phyloP scores from a whole-genome alignment of 176 grass and related monocot species.

The Poa pratensis region DNA sequence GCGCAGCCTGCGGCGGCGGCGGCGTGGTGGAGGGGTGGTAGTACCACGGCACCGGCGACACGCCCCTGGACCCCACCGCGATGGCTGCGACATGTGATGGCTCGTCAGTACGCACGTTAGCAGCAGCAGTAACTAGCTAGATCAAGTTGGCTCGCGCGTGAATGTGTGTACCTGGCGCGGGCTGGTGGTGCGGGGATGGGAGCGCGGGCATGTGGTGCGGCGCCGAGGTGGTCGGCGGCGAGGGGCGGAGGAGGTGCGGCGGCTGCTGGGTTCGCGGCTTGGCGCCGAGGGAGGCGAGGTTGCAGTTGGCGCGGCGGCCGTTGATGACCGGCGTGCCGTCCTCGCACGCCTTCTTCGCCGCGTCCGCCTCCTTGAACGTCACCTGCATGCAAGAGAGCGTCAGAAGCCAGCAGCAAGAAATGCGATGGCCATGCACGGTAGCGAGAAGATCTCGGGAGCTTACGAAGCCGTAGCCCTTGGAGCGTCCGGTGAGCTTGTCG shows the following conservation, averaged over 20 bases:
- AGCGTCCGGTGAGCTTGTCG: constrained; percentile 97
- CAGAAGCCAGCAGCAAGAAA: not conserved
- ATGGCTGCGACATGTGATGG: constrained; percentile 60
- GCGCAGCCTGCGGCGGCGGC: constrained; percentile 48
- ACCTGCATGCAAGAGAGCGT: constrained; percentile 48
- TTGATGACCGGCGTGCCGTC: constrained; percentile 86
- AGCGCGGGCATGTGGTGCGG: constrained; percentile 49
- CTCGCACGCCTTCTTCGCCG: constrained; percentile 96
- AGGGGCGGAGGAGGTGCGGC: constrained; percentile 58
- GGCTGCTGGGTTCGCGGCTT: constrained; percentile 62
- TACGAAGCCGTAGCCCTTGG: constrained; percentile 99
- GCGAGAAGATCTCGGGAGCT: not conserved
- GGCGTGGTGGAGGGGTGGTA: constrained; percentile 78
- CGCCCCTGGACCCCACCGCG: constrained; percentile 66
- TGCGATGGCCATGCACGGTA: not conserved
- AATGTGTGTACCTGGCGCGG: constrained; percentile 45
- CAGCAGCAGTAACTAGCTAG: not conserved
- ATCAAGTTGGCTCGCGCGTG: not conserved
- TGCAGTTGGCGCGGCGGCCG: constrained; percentile 97
- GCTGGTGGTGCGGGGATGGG: constrained; percentile 55
- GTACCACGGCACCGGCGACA: constrained; percentile 84
- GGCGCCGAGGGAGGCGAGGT: constrained; percentile 96
- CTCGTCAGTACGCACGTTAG: constrained; percentile 38
- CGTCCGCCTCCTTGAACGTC: constrained; percentile 94
- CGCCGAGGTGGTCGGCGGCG: constrained; percentile 62